phyloP scores from a whole-genome alignment of 2,329 filamentous ascomycete species.

The Falciphora oryzae region DNA sequence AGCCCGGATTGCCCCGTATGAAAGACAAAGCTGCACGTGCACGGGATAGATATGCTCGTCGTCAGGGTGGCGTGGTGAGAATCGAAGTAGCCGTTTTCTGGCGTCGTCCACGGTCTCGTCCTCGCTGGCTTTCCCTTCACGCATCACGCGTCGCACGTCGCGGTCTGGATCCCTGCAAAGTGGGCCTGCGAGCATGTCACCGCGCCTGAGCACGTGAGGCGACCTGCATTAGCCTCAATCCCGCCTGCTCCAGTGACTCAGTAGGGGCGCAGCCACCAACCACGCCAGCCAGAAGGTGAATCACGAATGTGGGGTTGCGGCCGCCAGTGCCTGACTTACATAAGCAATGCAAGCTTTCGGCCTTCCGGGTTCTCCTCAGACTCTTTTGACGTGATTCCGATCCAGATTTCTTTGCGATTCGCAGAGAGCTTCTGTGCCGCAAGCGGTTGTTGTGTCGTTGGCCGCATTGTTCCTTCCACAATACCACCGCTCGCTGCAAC shows the following conservation, averaged over 20 bases:
- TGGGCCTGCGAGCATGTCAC: background rate
- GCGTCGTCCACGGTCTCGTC: background rate
- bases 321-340: background rate
- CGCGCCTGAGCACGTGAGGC: background rate
- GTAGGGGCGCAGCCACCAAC: background rate
- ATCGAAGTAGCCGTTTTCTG: background rate
- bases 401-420: background rate
- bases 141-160: background rate
- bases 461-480: background rate
- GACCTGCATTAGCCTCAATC: background rate
- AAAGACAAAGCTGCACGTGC: background rate
- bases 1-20: background rate
- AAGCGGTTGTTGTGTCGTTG: background rate
- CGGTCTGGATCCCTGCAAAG: background rate
- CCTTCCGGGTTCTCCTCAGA: background rate
- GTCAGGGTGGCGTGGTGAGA: background rate
- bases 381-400: background rate
- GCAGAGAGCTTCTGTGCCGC: background rate
- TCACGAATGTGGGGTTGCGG: background rate
- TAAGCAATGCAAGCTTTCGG: background rate
- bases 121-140: background rate
- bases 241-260: background rate
- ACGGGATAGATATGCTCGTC: background rate
- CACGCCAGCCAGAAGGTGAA: background rate
- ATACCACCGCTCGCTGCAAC: background rate